Evolutionary conservation across 345 rosid genomes (phyloP).

Genomic region (Alliaria petiolata): DNA sequence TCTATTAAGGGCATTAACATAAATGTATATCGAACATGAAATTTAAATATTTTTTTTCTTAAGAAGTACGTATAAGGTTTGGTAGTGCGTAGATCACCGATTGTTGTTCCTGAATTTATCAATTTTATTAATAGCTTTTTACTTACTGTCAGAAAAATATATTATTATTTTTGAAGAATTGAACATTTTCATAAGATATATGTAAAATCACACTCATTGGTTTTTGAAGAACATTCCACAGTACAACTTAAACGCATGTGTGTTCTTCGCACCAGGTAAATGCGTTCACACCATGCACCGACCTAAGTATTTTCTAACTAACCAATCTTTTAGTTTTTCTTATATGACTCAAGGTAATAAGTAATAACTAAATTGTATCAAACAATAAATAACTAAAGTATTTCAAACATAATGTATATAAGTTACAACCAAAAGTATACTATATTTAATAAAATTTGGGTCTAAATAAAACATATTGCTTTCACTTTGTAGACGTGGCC

Average conservation of each 20-base stretch:
- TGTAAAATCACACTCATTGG: slow-evolving; percentile 20
- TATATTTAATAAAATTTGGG: background rate
- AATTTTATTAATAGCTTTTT: background rate
- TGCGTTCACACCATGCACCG: slow-evolving; percentile 28
- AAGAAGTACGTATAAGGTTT: slow-evolving; percentile 17
- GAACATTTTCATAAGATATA: background rate
- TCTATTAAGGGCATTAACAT: background rate
- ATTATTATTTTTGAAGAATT: background rate
- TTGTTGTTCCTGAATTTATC: background rate
- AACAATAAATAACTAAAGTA: background rate
- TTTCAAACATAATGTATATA: background rate
- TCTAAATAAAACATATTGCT: background rate
- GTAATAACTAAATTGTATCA: background rate
- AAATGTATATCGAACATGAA: background rate
- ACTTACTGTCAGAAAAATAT: slow-evolving; percentile 1
- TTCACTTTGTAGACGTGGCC: background rate
- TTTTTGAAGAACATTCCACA: slow-evolving; percentile 27
- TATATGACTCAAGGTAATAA: background rate
- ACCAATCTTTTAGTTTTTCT: background rate
- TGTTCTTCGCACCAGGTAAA: slow-evolving; percentile 24
- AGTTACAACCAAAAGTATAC: background rate
- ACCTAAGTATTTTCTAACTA: slow-evolving; percentile 5
- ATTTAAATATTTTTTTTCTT: too few relatives aligned
- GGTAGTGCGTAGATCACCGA: slow-evolving; percentile 15
- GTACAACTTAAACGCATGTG: slow-evolving; percentile 29